Percentiles rank a stretch among this genome's conserved stretches.
These are phyloP conservation scores for Parasitella parasitica DNA, from an alignment of 371 early-diverging fungal species.

Conservation along the genomic window DNA sequence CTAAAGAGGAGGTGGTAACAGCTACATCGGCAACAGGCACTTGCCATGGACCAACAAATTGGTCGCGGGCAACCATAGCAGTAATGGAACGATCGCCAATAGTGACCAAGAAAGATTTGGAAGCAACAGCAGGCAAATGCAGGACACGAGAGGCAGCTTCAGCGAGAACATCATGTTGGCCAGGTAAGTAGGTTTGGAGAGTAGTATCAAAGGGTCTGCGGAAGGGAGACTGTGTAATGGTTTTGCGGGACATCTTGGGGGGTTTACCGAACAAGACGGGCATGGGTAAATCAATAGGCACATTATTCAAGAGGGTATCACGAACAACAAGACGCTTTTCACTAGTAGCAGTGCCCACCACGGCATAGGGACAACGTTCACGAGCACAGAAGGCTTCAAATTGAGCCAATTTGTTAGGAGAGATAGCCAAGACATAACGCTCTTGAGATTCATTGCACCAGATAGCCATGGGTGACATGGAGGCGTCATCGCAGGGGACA, in stretches of 20 bases:
- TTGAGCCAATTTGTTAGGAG: conserved; percentile 58
- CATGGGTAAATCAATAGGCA: conserved; percentile 94
- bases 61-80: conserved; percentile 93
- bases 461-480: conserved; percentile 97
- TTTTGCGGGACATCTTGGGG: conserved; percentile 88
- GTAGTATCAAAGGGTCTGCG: conserved; percentile 65
- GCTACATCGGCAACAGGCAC: conserved; percentile 96
- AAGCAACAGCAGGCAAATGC: conserved; percentile 85
- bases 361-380: conserved; percentile 91
- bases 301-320: conserved; percentile 67
- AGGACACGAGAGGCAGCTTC: conserved; percentile 81
- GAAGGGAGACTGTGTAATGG: conserved; percentile 53
- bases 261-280: conserved; percentile 93
- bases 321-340: conserved; percentile 81
- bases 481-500: conserved; percentile 85
- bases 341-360: conserved; percentile 88
- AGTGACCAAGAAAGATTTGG: conserved; percentile 93
- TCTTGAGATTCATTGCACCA: conserved; percentile 99
- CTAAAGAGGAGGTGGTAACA: conserved; percentile 79
- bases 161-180: conserved; percentile 38
- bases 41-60: conserved; percentile 98
- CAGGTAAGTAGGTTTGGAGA: conserved; percentile 57
- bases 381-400: conserved; percentile 83
- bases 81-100: conserved; percentile 96
- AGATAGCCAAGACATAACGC: conserved; percentile 91